phyloP scores from a whole-genome alignment of 352 stramenopile genomes.

The Phytophthora cactorum region DNA sequence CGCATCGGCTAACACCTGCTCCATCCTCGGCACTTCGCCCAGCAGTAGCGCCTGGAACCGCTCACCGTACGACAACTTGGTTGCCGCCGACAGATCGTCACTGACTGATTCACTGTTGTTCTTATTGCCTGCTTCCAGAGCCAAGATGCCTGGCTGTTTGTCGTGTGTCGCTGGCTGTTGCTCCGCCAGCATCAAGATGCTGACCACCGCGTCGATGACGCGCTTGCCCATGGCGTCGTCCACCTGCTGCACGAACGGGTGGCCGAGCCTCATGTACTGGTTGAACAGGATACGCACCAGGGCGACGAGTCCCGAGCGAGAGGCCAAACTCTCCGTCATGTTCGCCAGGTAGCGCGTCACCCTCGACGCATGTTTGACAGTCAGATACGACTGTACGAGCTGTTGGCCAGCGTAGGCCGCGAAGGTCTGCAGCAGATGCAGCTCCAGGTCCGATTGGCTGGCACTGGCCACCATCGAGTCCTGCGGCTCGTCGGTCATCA shows the following conservation, averaged over 20 bases:
- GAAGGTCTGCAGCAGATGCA: slow-evolving; percentile 67
- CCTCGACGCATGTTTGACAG: slow-evolving; percentile 56
- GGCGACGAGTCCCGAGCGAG: slow-evolving; percentile 43
- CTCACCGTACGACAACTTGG: slow-evolving; percentile 58
- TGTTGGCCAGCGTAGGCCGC: slow-evolving; percentile 42
- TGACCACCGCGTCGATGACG: slow-evolving; percentile 63
- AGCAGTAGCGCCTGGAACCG: slow-evolving; percentile 60
- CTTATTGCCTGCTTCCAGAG: slow-evolving; percentile 34
- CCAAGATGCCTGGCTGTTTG: slow-evolving; percentile 20
- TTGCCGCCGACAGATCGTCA: not conserved
- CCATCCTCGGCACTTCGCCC: slow-evolving; percentile 51
- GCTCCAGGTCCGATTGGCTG: slow-evolving; percentile 58
- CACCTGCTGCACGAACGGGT: slow-evolving; percentile 56
- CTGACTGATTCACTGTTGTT: slow-evolving; percentile 2
- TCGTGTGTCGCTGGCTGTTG: slow-evolving; percentile 25
- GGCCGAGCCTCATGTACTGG: slow-evolving; percentile 64
- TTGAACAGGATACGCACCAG: slow-evolving; percentile 55
- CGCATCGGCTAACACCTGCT: slow-evolving; percentile 41
- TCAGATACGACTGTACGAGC: slow-evolving; percentile 50
- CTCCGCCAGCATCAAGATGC: slow-evolving; percentile 55
- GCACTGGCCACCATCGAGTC: slow-evolving; percentile 13
- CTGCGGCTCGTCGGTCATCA: slow-evolving; percentile 4
- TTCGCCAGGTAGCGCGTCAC: slow-evolving; percentile 53
- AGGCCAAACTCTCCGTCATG: slow-evolving; percentile 57
- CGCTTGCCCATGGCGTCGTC: slow-evolving; percentile 69